Percentiles rank a stretch among this genome's conserved stretches.
phyloP scores from a whole-genome alignment of 192 early-diverging fungal species.

The Physocladia obscura region DNA sequence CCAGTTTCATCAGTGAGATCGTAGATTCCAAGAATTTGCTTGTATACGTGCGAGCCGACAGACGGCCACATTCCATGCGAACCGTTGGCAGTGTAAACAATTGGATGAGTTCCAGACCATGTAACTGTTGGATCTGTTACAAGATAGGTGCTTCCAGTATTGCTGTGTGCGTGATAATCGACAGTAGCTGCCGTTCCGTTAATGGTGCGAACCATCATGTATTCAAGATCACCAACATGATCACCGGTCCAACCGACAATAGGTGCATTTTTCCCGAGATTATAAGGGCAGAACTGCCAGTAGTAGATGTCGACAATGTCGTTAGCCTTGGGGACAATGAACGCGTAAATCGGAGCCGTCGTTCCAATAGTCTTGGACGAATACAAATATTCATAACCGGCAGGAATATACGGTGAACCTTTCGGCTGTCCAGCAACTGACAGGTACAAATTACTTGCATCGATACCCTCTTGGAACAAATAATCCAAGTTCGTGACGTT shows the following conservation, averaged over 20 bases:
- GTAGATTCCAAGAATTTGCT: not conserved
- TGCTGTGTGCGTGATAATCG: conserved; percentile 8
- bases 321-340: not conserved
- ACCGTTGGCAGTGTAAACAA: conserved; percentile 3
- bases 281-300: conserved; percentile 3
- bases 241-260: not conserved
- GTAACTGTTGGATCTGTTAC: not conserved
- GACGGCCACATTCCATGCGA: conserved; percentile 9
- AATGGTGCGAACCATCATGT: conserved; percentile 5
- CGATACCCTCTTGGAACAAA: not conserved
- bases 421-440: not conserved
- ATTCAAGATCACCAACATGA: conserved; percentile 7
- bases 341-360: conserved; percentile 1
- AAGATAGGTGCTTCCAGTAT: not conserved
- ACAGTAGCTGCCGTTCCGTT: not conserved
- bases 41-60: not conserved
- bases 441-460: not conserved
- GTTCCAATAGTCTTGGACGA: not conserved
- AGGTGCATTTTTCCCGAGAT: not conserved
- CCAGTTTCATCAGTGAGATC: conserved; percentile 2
- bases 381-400: not conserved
- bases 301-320: conserved; percentile 4
- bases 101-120: conserved; percentile 6
- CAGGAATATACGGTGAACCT: not conserved
- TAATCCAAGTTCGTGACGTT: not conserved